Evolutionary conservation across 192 early-diverging fungal species (phyloP).

Genomic region (Kappamyces sp.): DNA sequence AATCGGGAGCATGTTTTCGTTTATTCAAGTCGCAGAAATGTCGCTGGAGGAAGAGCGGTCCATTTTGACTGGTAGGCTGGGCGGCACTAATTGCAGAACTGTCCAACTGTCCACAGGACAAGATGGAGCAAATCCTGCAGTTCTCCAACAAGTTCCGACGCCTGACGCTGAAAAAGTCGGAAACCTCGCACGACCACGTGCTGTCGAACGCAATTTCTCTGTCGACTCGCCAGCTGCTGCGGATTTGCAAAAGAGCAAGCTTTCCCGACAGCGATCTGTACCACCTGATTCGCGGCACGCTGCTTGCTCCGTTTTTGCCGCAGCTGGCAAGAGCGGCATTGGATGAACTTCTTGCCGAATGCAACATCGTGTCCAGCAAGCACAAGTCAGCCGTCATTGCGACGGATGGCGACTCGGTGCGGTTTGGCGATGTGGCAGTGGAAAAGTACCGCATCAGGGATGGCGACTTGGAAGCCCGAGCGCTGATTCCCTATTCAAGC

Average conservation of each 20-base stretch:
- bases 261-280: conserved; percentile 61
- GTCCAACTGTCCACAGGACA: not conserved
- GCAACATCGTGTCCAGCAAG: conserved; percentile 34
- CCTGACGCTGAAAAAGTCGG: conserved; percentile 7
- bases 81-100: not conserved
- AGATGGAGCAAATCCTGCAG: too few species aligned
- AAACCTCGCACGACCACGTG: too few species aligned
- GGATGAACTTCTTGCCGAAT: conserved; percentile 51
- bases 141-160: conserved; percentile 54
- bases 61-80: conserved; percentile 5
- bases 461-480: conserved; percentile 13
- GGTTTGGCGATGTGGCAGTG: conserved; percentile 5
- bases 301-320: conserved; percentile 70
- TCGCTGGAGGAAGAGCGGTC: conserved; percentile 30
- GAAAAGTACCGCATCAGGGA: conserved; percentile 28
- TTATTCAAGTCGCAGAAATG: conserved; percentile 56
- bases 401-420: not conserved
- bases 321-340: conserved; percentile 56
- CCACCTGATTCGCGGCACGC: conserved; percentile 55
- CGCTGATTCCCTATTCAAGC: too few species aligned
- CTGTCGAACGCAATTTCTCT: conserved; percentile 29
- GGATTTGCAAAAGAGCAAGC: conserved; percentile 61
- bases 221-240: conserved; percentile 68
- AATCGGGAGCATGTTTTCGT: conserved; percentile 63
- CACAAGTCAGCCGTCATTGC: too few species aligned